Base-by-base conservation (phyloP, 2,329 filamentous ascomycete species). In the Calcarisporium arbuscula region DNA sequence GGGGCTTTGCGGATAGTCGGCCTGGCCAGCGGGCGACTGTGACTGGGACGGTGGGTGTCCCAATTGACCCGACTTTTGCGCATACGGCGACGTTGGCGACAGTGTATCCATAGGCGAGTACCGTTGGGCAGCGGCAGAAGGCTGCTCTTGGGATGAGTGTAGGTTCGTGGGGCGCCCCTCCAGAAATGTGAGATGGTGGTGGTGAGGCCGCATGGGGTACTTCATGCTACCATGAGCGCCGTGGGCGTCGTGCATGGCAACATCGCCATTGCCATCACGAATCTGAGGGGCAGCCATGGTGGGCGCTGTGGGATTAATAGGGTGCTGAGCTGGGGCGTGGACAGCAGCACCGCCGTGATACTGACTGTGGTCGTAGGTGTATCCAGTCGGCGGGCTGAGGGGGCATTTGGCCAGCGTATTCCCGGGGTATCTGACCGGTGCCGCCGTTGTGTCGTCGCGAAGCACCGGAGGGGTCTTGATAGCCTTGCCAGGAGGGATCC, bases 41-140 rank as follows among this genome's bases (percentile, higher is more conserved):
- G 85, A 78, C 47, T 74, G 68, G 48, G 65, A 54, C 48, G 72
- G 59, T 47, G 72, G 60, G 56, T 65, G 60, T 48, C 67, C 49
- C 58, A 70, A 67, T 66, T 82, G 65, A 54, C 61, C 52, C 44
- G 74, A 71, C 68, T 84, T 64, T 65, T 72, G 55, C 29, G 77
- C 74, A 63, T 94, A 94, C 21, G 87, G 80, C 36, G 85, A 82
- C 21, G 82, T 78, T 26, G 88, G 85, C 41, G 88, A 87, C 41
- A 94, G 68, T 12, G 79, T 76, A 58, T 95, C 90, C 89, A 95
- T 95, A 44, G 90, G 92, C 30, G 90, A 96, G 64, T 96, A 96
- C 55, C 89, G 80, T 58, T 94, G 85, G 40, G 88, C 85, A 38
- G 87, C 86, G 32, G 85, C 73, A 28, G 87, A 92, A 39, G 85